Conservation (phyloP, 2,329 filamentous ascomycete genomes). For the Aureobasidium sp. region DNA sequence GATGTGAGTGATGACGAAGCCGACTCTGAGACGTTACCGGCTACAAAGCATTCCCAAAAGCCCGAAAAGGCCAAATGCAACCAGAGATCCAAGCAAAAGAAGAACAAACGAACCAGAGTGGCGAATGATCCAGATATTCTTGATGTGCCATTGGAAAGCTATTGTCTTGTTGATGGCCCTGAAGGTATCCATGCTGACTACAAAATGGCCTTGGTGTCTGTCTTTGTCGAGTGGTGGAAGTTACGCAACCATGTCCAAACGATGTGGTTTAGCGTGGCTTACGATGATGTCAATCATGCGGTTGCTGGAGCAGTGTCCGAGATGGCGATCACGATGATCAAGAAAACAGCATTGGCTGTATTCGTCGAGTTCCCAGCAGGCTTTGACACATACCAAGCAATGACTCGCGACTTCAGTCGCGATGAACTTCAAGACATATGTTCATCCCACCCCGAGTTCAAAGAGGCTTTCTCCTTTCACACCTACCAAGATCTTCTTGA, state of each 20-base stretch:
- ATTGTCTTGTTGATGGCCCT: neutral
- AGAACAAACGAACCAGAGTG: neutral
- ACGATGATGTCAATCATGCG: neutral
- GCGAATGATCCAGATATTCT: accelerated
- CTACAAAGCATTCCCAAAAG: neutral
- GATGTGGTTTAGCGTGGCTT: neutral
- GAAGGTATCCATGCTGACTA: neutral
- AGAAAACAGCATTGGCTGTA: neutral
- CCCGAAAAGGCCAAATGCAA: neutral
- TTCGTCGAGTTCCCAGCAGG: neutral
- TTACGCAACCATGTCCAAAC: neutral
- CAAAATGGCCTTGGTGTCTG: neutral
- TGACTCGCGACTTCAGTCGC: neutral
- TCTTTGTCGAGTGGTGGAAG: neutral
- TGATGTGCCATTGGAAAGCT: neutral
- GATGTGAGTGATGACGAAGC: neutral
- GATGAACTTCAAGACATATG: neutral
- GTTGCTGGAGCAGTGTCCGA: neutral
- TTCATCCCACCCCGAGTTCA: neutral
- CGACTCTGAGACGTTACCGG: neutral
- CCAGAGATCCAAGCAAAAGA: neutral
- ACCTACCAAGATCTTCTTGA: neutral
- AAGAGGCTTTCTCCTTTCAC: neutral
- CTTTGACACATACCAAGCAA: neutral
- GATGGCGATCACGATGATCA: neutral